Conservation (phyloP, 192 early-diverging fungal genomes). For the Gonapodya prolifera region DNA sequence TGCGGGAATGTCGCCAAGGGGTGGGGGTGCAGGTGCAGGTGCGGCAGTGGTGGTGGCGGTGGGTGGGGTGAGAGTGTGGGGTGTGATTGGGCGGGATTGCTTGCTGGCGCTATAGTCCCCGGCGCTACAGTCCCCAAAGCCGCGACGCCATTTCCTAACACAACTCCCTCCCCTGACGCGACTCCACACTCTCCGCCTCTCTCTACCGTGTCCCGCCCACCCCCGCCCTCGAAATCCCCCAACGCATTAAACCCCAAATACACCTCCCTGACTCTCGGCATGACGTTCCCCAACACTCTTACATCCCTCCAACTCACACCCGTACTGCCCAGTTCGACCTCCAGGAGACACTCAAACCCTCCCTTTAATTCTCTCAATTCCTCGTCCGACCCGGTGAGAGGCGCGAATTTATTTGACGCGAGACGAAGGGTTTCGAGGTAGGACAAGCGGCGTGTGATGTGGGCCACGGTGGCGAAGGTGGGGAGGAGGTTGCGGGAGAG, state of each 20-base stretch:
- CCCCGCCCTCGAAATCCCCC: neutral
- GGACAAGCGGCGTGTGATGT: constrained; percentile 26
- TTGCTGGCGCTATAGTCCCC: no score
- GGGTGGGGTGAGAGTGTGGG: neutral
- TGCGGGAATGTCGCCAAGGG: neutral
- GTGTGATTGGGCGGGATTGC: neutral
- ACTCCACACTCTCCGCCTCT: neutral
- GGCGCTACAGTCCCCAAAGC: no score
- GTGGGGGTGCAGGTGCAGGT: neutral
- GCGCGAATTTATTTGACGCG: constrained; percentile 27
- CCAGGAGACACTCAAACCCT: constrained; percentile 16
- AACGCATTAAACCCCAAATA: constrained; percentile 35
- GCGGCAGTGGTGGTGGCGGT: neutral
- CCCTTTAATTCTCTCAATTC: neutral
- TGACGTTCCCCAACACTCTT: constrained; percentile 17
- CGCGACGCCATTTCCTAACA: no score
- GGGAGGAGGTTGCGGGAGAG: constrained; percentile 35
- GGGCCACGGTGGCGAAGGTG: constrained; percentile 29
- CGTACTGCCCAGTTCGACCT: constrained; percentile 18
- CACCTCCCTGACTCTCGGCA: constrained; percentile 31
- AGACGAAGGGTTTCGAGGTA: constrained; percentile 27
- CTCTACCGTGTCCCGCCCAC: neutral
- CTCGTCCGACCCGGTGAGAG: constrained; percentile 14
- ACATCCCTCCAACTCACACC: constrained; percentile 22
- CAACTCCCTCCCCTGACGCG: no score